phyloP scores from a whole-genome alignment of 2,329 filamentous ascomycete genomes.

The Microdochium paspali region DNA sequence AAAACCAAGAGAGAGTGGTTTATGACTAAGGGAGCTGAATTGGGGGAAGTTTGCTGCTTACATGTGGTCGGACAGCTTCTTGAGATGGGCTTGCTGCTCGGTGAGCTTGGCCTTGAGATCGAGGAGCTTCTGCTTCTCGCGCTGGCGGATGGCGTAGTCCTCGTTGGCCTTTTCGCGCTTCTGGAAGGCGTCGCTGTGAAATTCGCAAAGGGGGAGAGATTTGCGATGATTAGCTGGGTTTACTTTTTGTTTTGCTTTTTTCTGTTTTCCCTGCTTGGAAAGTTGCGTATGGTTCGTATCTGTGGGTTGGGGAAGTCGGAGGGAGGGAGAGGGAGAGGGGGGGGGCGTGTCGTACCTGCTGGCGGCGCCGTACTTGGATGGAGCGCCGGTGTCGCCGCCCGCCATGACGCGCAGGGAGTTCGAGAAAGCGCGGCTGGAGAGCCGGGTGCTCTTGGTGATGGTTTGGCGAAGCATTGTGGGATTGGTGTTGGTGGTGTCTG shows the following conservation, averaged over 20 bases:
- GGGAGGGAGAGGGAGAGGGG: too few species aligned
- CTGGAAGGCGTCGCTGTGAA: slow-evolving; percentile 75
- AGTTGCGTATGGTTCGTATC: too few species aligned
- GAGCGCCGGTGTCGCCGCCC: slow-evolving; percentile 61
- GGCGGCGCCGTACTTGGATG: slow-evolving; percentile 40
- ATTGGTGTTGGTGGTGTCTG: slow-evolving; percentile 6
- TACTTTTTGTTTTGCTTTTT: slow-evolving; percentile 3
- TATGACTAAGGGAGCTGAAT: too few species aligned
- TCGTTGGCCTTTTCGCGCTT: slow-evolving; percentile 84
- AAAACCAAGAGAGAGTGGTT: too few species aligned
- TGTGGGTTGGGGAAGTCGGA: too few species aligned
- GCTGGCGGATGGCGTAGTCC: slow-evolving; percentile 73
- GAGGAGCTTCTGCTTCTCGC: slow-evolving; percentile 83
- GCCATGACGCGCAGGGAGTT: slow-evolving; percentile 54
- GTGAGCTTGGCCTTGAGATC: slow-evolving; percentile 64
- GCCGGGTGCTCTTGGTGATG: slow-evolving; percentile 46
- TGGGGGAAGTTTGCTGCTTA: too few species aligned
- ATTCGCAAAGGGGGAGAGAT: not conserved
- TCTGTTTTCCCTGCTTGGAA: not conserved
- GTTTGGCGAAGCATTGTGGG: slow-evolving; percentile 59
- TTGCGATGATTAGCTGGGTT: slow-evolving; percentile 6
- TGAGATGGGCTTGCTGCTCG: slow-evolving; percentile 73
- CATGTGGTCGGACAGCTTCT: slow-evolving; percentile 83
- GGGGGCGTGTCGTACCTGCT: slow-evolving; percentile 21
- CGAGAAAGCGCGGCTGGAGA: slow-evolving; percentile 49